Conservation (phyloP, 495 filamentous ascomycete species). For the Tuber melanosporum region DNA sequence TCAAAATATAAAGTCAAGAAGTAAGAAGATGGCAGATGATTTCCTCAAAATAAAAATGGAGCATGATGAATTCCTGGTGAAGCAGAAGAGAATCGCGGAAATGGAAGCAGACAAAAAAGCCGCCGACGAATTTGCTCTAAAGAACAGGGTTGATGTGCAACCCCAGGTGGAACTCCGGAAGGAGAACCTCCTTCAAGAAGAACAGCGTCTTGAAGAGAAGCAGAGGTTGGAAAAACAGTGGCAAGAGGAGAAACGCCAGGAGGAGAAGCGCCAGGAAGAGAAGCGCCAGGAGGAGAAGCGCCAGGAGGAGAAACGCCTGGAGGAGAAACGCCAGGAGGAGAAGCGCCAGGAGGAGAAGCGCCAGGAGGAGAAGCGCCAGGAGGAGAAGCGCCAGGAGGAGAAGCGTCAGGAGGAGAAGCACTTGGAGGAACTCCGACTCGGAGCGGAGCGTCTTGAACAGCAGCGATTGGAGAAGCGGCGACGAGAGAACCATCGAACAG, state of each 20-base stretch:
- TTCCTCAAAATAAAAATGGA: background rate
- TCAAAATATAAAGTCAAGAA: slow-evolving; percentile 11
- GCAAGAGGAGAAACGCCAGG: background rate
- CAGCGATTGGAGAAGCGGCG: slow-evolving; percentile 56
- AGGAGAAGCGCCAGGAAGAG: background rate
- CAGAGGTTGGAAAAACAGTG: background rate
- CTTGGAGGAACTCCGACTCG: background rate
- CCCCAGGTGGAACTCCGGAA: slow-evolving; percentile 6
- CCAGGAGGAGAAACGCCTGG: background rate
- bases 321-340: background rate
- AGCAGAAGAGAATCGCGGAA: background rate
- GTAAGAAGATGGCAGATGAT: background rate
- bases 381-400: slow-evolving; percentile 10
- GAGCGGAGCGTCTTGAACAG: slow-evolving; percentile 49
- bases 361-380: slow-evolving; percentile 7
- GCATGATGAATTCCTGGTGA: background rate
- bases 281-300: background rate
- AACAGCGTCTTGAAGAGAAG: slow-evolving; percentile 1
- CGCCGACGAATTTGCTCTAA: slow-evolving; percentile 3
- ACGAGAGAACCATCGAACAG: slow-evolving; percentile 16
- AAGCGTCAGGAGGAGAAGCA: slow-evolving; percentile 12
- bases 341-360: slow-evolving; percentile 1
- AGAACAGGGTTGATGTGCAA: slow-evolving; percentile 8
- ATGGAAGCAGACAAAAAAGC: background rate
- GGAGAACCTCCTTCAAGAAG: background rate